Evolutionary conservation across 140 eudicot genomes (phyloP), one percentile per base, ranked within the genome.

Genomic region (Flaveria floridana): DNA sequence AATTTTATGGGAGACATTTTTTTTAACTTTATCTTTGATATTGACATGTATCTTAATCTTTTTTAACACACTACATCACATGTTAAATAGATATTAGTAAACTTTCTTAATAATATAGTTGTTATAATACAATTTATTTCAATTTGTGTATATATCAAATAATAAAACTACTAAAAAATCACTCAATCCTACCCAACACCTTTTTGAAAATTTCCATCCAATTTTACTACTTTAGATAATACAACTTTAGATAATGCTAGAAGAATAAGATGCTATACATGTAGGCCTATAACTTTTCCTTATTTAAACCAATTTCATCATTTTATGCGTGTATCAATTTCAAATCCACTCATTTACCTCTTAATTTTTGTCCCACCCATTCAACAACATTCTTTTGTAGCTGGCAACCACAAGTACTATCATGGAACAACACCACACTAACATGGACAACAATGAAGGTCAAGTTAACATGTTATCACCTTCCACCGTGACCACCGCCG

Each of bases 291-390:
- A 39, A 21, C 48, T 21, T 74, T 78, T 65, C 81, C 68, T 73
- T 83, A 70, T 77, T 77, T 79, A 75, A 78, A 63, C 63, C 70
- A 47, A 78, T 50, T 19, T 63, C 73, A 30, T 47, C 72, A 70
- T 76, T 65, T 53, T 65, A 68, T 70, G 42, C 68, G 69, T 72
- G 83, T 76, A 81, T 81, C 86, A 81, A 39, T 65, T 80, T 78
- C 39, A 81, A 76, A 42, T 74, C 81, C 84, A 75, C 74, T 51
- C 78, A 66, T 25, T 75, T 75, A 61, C 69, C 65, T 59, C 41
- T 50, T 21, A 16, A 63, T 66, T 71, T 76, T 73, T 83, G 77
- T 70, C 56, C 65, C 83, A 75, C 81, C 81, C 82, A 73, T 72
- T 73, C 39, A 61, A 30, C 75, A 73, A 74, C 86, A 82, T 68